Evolutionary conservation across 2,329 filamentous ascomycete genomes (phyloP).

Genomic region (Beauveria sp.): DNA sequence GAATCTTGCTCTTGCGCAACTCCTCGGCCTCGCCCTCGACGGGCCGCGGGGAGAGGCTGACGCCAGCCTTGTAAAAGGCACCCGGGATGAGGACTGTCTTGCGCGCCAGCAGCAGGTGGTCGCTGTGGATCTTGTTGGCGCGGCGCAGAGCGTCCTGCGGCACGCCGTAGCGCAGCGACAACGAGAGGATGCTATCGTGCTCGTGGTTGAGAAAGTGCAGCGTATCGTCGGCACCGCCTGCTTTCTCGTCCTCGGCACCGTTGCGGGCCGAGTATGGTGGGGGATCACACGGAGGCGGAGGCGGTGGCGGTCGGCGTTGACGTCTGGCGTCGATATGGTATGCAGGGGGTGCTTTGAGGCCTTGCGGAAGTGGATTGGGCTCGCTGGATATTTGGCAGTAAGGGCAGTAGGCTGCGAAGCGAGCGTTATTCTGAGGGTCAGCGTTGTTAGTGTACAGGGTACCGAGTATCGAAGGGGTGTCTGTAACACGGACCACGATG

Average conservation of each 20-base stretch:
- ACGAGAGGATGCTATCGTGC: slow-evolving; percentile 58
- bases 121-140: slow-evolving; percentile 62
- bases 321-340: slow-evolving; percentile 34
- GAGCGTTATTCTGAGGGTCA: slow-evolving; percentile 47
- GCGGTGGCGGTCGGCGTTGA: background rate
- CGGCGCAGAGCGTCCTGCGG: slow-evolving; percentile 54
- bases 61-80: slow-evolving; percentile 57
- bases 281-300: background rate
- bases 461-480: no score
- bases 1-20: slow-evolving; percentile 58
- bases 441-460: background rate
- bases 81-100: slow-evolving; percentile 65
- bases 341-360: slow-evolving; percentile 59
- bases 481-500: slow-evolving; percentile 43
- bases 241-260: slow-evolving; percentile 9
- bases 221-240: slow-evolving; percentile 50
- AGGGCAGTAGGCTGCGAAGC: slow-evolving; percentile 61
- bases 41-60: slow-evolving; percentile 62
- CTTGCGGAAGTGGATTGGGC: slow-evolving; percentile 51
- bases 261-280: background rate
- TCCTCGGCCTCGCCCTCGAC: slow-evolving; percentile 70
- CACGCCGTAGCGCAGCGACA: slow-evolving; percentile 66
- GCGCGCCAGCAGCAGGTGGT: slow-evolving; percentile 63
- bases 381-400: slow-evolving; percentile 67
- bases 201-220: slow-evolving; percentile 67